Conservation (phyloP, 352 stramenopile species). For the Globisporangium perplexum region DNA sequence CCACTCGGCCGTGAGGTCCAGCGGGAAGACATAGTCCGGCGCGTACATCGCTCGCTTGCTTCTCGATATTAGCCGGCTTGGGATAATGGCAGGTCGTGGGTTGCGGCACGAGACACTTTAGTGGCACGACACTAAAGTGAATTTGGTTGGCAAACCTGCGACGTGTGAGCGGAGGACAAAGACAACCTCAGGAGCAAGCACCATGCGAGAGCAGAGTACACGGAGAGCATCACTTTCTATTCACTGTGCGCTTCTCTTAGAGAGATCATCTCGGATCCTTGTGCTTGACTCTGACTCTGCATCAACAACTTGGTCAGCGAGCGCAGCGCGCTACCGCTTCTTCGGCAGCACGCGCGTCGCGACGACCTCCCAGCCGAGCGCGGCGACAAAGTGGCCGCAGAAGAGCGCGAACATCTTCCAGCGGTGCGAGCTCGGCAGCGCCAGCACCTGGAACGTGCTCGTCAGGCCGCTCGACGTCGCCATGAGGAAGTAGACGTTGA, state of each 20-base stretch:
- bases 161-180: too few species aligned
- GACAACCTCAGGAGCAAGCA: too few species aligned
- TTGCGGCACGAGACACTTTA: too few species aligned
- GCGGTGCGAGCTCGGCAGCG: conserved; percentile 28
- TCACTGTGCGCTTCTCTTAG: too few species aligned
- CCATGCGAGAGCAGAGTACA: too few species aligned
- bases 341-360: conserved; percentile 18
- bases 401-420: conserved; percentile 41
- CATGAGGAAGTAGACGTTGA: conserved; percentile 54
- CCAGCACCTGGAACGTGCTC: conserved; percentile 40
- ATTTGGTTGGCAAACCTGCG: too few species aligned
- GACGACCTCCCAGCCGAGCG: conserved; percentile 23
- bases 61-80: not conserved
- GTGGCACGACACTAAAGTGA: too few species aligned
- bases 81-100: not conserved
- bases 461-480: conserved; percentile 29
- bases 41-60: conserved; percentile 9
- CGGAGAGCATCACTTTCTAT: not conserved
- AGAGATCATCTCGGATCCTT: too few species aligned
- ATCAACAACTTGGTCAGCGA: not conserved
- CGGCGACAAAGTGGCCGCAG: conserved; percentile 20
- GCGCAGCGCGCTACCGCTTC: conserved; percentile 6
- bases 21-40: conserved; percentile 58
- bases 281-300: too few species aligned
- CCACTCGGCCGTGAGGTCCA: conserved; percentile 44